phyloP scores from a whole-genome alignment of 1,139 yeast species.

The Yamadazyma atlantica region DNA sequence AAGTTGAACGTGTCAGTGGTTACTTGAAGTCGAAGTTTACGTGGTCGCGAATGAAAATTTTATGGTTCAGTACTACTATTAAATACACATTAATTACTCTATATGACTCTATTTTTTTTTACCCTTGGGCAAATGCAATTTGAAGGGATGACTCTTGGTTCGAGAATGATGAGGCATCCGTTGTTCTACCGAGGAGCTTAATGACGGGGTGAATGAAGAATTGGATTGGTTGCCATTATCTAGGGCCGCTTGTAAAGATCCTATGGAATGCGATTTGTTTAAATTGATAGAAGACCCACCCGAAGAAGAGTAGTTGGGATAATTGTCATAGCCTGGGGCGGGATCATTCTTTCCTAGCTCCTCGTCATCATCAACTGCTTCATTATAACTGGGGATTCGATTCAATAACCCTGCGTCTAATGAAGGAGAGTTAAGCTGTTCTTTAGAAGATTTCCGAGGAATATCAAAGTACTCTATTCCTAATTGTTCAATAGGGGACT shows the following conservation, averaged over 20 bases:
- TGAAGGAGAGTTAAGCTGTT: constrained; percentile 12
- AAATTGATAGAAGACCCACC: constrained; percentile 3
- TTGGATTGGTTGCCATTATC: not conserved
- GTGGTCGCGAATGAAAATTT: not conserved
- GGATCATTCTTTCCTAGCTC: constrained; percentile 13
- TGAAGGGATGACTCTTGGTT: constrained; percentile 10
- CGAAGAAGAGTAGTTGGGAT: constrained; percentile 1
- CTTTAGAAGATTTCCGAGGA: constrained; percentile 17
- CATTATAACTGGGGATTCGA: constrained; percentile 23
- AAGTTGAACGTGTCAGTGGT: too few species aligned
- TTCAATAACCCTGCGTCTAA: constrained; percentile 16
- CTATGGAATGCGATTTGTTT: constrained; percentile 4
- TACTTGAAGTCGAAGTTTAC: too few species aligned
- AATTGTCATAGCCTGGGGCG: constrained; percentile 21
- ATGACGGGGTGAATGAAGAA: not conserved
- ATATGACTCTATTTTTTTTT: constrained; percentile 5
- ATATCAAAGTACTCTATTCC: constrained; percentile 19
- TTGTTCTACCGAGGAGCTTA: not conserved
- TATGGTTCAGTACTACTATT: not conserved
- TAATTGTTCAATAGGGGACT: constrained; percentile 41
- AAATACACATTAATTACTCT: not conserved
- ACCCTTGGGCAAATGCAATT: constrained; percentile 10
- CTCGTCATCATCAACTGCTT: constrained; percentile 25
- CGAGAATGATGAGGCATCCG: constrained; percentile 6
- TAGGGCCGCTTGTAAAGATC: constrained; percentile 2